phyloP scores from a whole-genome alignment of 2,329 filamentous ascomycete genomes.

The Dactylella cylindrospora region DNA sequence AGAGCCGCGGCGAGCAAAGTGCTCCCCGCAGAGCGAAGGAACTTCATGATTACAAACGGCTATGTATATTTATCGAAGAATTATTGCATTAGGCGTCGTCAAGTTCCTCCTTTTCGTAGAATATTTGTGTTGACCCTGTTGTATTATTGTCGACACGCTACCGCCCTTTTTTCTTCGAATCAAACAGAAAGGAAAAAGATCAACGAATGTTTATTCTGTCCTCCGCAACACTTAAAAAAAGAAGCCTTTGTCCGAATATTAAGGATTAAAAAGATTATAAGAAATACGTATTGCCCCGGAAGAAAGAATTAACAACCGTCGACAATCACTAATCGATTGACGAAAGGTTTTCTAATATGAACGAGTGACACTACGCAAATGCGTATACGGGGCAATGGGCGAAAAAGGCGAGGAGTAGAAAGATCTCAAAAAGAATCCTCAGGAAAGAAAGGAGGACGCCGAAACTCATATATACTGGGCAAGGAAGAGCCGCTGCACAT shows the following conservation, averaged over 20 bases:
- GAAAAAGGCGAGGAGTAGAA: constrained; percentile 39
- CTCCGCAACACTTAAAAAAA: background rate
- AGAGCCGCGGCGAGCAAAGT: constrained; percentile 25
- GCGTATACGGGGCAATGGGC: constrained; percentile 40
- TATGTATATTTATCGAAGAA: too few relatives aligned
- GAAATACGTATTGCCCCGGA: constrained; percentile 25
- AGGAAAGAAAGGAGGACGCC: constrained; percentile 18
- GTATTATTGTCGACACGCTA: constrained; percentile 11
- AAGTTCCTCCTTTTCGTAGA: constrained; percentile 1
- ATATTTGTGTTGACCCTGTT: constrained; percentile 28
- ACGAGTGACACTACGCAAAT: constrained; percentile 44
- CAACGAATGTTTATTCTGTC: constrained; percentile 8
- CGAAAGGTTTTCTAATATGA: constrained; percentile 25
- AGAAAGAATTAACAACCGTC: too few relatives aligned
- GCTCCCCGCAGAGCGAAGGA: constrained; percentile 28
- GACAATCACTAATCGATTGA: constrained; percentile 31
- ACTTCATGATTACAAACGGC: too few relatives aligned
- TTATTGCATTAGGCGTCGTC: constrained; percentile 37
- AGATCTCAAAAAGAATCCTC: constrained; percentile 14
- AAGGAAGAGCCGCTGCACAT: constrained; percentile 1
- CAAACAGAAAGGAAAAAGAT: constrained; percentile 8
- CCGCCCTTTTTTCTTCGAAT: too few relatives aligned
- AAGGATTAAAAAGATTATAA: constrained; percentile 26
- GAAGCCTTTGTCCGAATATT: constrained; percentile 5
- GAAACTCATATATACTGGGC: constrained; percentile 34